Percentiles rank a stretch among this genome's conserved stretches.
Conservation (phyloP, 139 green algal genomes). For the Chlorella sp. region DNA sequence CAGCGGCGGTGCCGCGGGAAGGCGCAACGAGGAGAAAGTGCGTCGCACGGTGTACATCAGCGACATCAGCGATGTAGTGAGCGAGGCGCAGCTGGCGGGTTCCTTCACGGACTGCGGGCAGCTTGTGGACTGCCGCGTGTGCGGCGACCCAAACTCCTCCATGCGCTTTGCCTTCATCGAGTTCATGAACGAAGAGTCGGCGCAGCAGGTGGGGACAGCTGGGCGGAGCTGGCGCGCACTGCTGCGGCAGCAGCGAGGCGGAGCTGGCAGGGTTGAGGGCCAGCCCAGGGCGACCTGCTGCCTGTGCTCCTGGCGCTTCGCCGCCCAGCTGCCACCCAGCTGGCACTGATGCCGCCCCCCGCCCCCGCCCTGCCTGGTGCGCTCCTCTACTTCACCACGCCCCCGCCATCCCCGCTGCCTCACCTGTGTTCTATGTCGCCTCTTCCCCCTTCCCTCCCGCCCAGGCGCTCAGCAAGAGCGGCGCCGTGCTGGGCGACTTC, state of each 20-base stretch:
- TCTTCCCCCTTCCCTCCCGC: neutral
- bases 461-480: constrained; percentile 73
- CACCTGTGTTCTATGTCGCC: too few relatives aligned
- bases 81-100: constrained; percentile 75
- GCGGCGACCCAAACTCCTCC: constrained; percentile 90
- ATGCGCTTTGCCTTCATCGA: constrained; percentile 98
- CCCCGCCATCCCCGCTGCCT: too few relatives aligned
- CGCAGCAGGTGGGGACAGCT: constrained; percentile 50
- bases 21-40: constrained; percentile 73
- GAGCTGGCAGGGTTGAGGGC: too few relatives aligned
- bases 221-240: neutral
- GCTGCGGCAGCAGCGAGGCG: too few relatives aligned
- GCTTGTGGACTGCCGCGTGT: constrained; percentile 93
- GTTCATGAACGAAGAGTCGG: constrained; percentile 76
- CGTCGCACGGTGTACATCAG: constrained; percentile 81
- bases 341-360: neutral
- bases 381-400: too few relatives aligned
- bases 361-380: neutral
- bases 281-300: too few relatives aligned
- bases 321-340: neutral
- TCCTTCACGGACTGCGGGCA: constrained; percentile 79
- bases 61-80: constrained; percentile 80
- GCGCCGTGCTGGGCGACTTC: constrained; percentile 73
- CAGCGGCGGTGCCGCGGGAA: neutral
- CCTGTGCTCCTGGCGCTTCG: neutral